Evolutionary conservation across 768 basidiomycete genomes (phyloP).

Genomic region (Exidia glandulosa): DNA sequence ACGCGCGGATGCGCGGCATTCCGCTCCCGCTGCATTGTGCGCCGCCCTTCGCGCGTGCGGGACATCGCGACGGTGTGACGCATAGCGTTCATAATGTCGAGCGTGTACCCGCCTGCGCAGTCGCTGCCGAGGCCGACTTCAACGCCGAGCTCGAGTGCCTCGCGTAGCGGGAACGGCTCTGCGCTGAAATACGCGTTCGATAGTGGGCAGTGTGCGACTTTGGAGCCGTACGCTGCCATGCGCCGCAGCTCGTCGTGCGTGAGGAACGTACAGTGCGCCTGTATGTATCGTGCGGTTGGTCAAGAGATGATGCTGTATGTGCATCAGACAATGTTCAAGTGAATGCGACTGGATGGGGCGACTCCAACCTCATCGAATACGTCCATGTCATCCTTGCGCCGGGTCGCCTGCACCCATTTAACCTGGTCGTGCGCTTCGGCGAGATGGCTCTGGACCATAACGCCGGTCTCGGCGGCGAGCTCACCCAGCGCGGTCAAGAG

Average conservation of each 20-base stretch:
- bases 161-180: slow-evolving; percentile 54
- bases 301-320: slow-evolving; percentile 43
- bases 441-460: slow-evolving; percentile 70
- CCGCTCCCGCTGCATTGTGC: slow-evolving; percentile 9
- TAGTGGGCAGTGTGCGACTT: slow-evolving; percentile 80
- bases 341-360: background rate
- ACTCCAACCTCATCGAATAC: slow-evolving; percentile 53
- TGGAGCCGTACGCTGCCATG: slow-evolving; percentile 38
- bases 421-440: slow-evolving; percentile 72
- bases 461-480: slow-evolving; percentile 33
- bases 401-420: slow-evolving; percentile 52
- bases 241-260: slow-evolving; percentile 36
- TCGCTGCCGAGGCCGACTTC: slow-evolving; percentile 77
- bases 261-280: slow-evolving; percentile 87
- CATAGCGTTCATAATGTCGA: slow-evolving; percentile 73
- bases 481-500: slow-evolving; percentile 52
- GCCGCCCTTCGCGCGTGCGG: slow-evolving; percentile 51
- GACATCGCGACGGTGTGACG: slow-evolving; percentile 64
- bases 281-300: slow-evolving; percentile 55
- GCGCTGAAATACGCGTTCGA: slow-evolving; percentile 84
- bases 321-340: background rate
- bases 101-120: slow-evolving; percentile 74
- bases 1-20: background rate
- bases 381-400: slow-evolving; percentile 58
- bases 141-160: slow-evolving; percentile 53